A percentile compares a stretch with the other conserved stretches of the same genome.
phyloP scores from a whole-genome alignment of 306 rosid species.

The Rosa rugosa region DNA sequence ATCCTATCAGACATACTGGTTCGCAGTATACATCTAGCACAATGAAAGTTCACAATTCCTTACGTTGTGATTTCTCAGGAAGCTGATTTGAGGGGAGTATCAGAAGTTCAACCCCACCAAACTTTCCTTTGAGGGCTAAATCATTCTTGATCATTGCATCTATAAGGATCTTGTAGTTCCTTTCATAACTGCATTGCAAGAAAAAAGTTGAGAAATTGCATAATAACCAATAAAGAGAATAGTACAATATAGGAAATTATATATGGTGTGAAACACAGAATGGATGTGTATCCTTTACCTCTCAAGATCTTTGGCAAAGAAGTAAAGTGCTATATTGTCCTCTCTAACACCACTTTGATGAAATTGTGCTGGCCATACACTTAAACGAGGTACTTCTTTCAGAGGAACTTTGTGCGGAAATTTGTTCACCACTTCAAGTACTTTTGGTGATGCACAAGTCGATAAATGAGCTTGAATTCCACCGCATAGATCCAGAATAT shows the following conservation, averaged over 20 bases:
- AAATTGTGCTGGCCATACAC: slow-evolving; percentile 89
- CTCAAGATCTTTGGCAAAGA: slow-evolving; percentile 81
- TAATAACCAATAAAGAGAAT: slow-evolving; percentile 1
- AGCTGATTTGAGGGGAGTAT: slow-evolving; percentile 88
- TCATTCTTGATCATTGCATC: slow-evolving; percentile 80
- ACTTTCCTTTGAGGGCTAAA: slow-evolving; percentile 73
- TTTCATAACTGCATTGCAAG: slow-evolving; percentile 64
- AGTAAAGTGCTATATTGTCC: slow-evolving; percentile 88
- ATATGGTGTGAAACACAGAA: slow-evolving; percentile 7
- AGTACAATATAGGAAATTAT: not conserved
- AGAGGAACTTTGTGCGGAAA: slow-evolving; percentile 56
- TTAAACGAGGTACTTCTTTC: slow-evolving; percentile 75
- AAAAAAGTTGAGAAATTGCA: slow-evolving; percentile 11
- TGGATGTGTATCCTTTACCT: slow-evolving; percentile 44
- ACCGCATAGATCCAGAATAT: slow-evolving; percentile 45
- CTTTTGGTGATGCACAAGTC: slow-evolving; percentile 72
- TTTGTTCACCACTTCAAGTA: slow-evolving; percentile 56
- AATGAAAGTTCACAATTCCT: slow-evolving; percentile 33
- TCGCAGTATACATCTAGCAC: slow-evolving; percentile 1
- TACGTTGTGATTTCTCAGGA: slow-evolving; percentile 89
- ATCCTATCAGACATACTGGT: slow-evolving; percentile 22
- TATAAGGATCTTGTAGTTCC: slow-evolving; percentile 64
- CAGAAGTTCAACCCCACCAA: slow-evolving; percentile 77
- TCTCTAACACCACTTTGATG: slow-evolving; percentile 67
- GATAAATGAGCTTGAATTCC: slow-evolving; percentile 93